These are phyloP conservation scores for Gossypium raimondii DNA, from an alignment of 345 rosid species.

Conservation along the genomic window DNA sequence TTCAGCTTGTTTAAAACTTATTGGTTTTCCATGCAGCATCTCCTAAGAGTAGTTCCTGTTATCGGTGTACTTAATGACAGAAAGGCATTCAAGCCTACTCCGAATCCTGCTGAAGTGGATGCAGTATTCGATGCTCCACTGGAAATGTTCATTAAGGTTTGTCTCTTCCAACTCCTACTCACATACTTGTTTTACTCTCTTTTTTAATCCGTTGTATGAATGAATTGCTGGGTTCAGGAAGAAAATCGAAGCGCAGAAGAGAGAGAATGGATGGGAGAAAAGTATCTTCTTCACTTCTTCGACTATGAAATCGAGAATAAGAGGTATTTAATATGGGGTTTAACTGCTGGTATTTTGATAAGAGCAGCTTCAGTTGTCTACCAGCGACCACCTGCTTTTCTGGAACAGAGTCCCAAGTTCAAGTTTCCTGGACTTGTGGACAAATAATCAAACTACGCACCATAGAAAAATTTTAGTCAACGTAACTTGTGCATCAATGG, in stretches of 20 bases:
- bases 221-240: background rate
- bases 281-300: background rate
- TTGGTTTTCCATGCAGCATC: slow-evolving; percentile 3
- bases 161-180: background rate
- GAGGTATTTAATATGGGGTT: background rate
- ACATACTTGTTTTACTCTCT: background rate
- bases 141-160: background rate
- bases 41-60: slow-evolving; percentile 2
- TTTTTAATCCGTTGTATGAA: background rate
- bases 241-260: background rate
- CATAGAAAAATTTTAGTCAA: background rate
- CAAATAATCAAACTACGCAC: background rate
- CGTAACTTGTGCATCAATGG: background rate
- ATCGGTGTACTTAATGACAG: background rate
- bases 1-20: background rate
- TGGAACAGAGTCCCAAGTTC: background rate
- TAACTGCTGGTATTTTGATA: background rate
- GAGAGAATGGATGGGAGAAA: background rate
- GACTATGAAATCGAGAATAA: background rate
- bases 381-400: background rate
- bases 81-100: background rate
- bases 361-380: background rate
- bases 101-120: background rate
- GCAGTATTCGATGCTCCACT: slow-evolving; percentile 1
- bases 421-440: background rate